Conservation (phyloP, 2,329 filamentous ascomycete species). For the Grosmannia huntii region DNA sequence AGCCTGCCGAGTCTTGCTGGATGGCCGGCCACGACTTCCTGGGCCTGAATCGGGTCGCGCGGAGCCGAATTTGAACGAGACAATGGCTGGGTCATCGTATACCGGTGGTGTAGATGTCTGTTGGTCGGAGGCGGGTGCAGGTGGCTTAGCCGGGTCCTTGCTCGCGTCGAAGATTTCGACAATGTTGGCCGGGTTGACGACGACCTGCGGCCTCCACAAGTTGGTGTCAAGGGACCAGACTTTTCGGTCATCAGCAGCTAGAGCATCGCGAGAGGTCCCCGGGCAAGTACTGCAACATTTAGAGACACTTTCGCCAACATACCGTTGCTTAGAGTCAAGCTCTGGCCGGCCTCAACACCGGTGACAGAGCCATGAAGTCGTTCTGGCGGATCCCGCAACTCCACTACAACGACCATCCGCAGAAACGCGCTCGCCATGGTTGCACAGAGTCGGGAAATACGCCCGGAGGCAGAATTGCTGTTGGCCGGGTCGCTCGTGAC, state of each 20-base stretch:
- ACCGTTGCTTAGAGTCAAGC: constrained; percentile 63
- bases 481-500: not conserved
- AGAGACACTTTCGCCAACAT: constrained; percentile 15
- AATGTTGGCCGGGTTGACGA: constrained; percentile 31
- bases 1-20: not conserved
- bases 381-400: constrained; percentile 47
- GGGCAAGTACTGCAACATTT: not conserved
- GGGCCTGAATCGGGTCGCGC: not conserved
- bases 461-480: not conserved
- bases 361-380: constrained; percentile 59
- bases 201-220: constrained; percentile 28
- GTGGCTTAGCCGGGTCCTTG: not conserved
- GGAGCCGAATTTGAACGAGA: constrained; percentile 7
- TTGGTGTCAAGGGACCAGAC: constrained; percentile 25
- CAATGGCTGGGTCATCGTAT: constrained; percentile 11
- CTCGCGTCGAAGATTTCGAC: constrained; percentile 10
- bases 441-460: not conserved
- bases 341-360: constrained; percentile 52
- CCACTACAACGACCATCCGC: constrained; percentile 55
- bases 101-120: constrained; percentile 7
- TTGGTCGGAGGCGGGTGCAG: not conserved
- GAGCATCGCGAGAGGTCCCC: not conserved
- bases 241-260: constrained; percentile 10
- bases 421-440: constrained; percentile 58
- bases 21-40: not conserved